Evolutionary conservation across 805 yeast genomes (phyloP).

Genomic region (Nakazawaea ishiwadae): DNA sequence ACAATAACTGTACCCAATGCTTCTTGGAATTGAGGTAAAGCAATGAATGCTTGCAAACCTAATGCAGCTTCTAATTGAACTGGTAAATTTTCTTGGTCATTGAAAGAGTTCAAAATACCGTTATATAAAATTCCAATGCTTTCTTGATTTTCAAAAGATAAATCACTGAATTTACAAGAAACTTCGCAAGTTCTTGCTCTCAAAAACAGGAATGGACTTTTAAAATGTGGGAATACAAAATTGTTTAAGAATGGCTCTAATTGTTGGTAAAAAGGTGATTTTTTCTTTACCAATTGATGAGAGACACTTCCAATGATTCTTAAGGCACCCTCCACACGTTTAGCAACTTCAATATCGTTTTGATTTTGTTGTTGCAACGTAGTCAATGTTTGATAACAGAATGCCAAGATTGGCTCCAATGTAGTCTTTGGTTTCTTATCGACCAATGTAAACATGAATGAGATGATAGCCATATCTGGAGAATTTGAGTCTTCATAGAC

Average conservation of each 20-base stretch:
- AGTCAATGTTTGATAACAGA: slow-evolving; percentile 49
- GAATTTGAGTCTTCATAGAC: slow-evolving; percentile 54
- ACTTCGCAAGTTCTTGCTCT: slow-evolving; percentile 72
- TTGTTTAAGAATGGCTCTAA: slow-evolving; percentile 64
- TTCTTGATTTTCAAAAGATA: slow-evolving; percentile 41
- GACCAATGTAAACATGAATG: slow-evolving; percentile 67
- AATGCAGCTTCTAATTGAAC: slow-evolving; percentile 81
- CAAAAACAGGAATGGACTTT: slow-evolving; percentile 58
- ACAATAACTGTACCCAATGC: slow-evolving; percentile 66
- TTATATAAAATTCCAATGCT: slow-evolving; percentile 35
- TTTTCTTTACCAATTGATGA: slow-evolving; percentile 46
- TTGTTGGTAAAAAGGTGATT: slow-evolving; percentile 54
- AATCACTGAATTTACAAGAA: slow-evolving; percentile 57
- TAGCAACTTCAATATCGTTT: slow-evolving; percentile 43
- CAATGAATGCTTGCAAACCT: slow-evolving; percentile 76
- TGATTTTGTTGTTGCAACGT: slow-evolving; percentile 31
- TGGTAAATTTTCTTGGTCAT: slow-evolving; percentile 55
- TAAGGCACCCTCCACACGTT: slow-evolving; percentile 73
- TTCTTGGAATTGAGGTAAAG: slow-evolving; percentile 59
- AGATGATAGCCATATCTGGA: slow-evolving; percentile 77
- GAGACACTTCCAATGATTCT: slow-evolving; percentile 75
- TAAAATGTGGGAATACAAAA: slow-evolving; percentile 69
- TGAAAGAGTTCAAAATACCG: slow-evolving; percentile 42
- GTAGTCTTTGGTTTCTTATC: slow-evolving; percentile 60
- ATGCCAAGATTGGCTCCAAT: slow-evolving; percentile 55